These are phyloP conservation scores for Bipolaris zeicola DNA, from an alignment of 2,329 filamentous ascomycete genomes.

Conservation along the genomic window DNA sequence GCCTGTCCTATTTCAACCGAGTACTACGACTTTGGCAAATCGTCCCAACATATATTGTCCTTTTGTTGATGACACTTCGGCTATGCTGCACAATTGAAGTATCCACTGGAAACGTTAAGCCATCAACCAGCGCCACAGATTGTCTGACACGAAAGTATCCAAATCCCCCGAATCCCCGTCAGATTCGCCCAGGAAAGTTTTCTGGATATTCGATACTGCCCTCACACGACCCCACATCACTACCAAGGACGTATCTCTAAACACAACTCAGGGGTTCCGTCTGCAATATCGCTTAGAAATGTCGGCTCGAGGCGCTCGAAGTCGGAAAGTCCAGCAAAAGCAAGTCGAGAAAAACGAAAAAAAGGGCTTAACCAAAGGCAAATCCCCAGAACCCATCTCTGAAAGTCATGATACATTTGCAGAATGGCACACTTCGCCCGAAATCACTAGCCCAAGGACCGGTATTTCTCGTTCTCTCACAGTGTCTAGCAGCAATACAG, in stretches of 20 bases:
- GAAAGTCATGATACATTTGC: constrained; percentile 35
- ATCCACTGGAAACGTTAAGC: background rate
- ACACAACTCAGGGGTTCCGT: background rate
- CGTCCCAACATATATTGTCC: constrained; percentile 1
- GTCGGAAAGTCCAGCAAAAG: constrained; percentile 49
- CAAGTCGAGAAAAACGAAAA: constrained; percentile 50
- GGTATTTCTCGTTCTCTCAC: constrained; percentile 35
- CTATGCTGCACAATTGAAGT: background rate
- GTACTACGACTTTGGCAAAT: constrained; percentile 1
- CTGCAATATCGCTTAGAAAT: constrained; percentile 25
- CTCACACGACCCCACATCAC: background rate
- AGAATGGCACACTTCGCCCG: constrained; percentile 37
- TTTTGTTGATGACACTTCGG: background rate
- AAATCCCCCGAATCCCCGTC: background rate
- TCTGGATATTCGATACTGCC: background rate
- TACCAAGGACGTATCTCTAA: background rate
- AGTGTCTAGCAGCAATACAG: constrained; percentile 37
- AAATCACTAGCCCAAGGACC: constrained; percentile 22
- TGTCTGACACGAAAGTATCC: background rate
- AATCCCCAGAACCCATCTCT: constrained; percentile 30
- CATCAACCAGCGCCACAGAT: background rate
- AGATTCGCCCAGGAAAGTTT: background rate
- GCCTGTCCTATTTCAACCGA: constrained; percentile 2
- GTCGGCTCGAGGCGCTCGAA: constrained; percentile 49
- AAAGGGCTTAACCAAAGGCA: constrained; percentile 41